phyloP scores from a whole-genome alignment of 139 green algal species.

The Pleodorina starrii region DNA sequence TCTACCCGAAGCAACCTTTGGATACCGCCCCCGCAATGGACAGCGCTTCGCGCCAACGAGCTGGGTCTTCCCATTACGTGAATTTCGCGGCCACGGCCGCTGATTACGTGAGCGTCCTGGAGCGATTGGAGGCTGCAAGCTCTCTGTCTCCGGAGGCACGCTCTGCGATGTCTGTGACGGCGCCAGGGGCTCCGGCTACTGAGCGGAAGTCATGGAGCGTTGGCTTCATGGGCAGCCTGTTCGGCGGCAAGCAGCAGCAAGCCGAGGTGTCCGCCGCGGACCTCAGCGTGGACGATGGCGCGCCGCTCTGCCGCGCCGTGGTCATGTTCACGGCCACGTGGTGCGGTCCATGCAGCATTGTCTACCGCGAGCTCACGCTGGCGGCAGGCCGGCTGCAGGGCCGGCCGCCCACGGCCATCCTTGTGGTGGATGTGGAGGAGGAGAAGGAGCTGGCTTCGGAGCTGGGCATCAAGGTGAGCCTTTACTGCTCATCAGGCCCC shows the following conservation, averaged over 20 bases:
- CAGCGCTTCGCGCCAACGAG: neutral
- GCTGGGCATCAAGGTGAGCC: constrained; percentile 37
- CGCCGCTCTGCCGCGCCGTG: neutral
- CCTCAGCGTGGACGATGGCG: neutral
- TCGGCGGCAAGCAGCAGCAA: neutral
- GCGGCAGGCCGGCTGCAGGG: neutral
- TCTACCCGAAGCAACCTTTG: neutral
- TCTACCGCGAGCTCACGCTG: constrained; percentile 20
- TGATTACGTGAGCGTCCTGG: neutral
- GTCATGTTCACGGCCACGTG: constrained; percentile 36
- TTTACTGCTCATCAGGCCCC: neutral
- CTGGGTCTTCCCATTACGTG: neutral
- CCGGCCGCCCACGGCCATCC: neutral
- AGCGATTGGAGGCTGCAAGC: neutral
- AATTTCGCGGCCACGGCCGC: neutral
- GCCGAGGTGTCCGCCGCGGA: neutral
- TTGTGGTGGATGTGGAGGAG: constrained; percentile 39
- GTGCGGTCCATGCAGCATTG: constrained; percentile 28
- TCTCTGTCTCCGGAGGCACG: neutral
- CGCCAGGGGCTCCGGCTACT: too few species aligned
- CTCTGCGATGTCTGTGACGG: neutral
- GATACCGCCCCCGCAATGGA: neutral
- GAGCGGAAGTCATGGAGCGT: neutral
- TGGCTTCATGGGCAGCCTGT: neutral
- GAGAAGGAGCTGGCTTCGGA: constrained; percentile 28